Conservation (phyloP, 192 early-diverging fungal genomes). For the Backusella macrospora region DNA sequence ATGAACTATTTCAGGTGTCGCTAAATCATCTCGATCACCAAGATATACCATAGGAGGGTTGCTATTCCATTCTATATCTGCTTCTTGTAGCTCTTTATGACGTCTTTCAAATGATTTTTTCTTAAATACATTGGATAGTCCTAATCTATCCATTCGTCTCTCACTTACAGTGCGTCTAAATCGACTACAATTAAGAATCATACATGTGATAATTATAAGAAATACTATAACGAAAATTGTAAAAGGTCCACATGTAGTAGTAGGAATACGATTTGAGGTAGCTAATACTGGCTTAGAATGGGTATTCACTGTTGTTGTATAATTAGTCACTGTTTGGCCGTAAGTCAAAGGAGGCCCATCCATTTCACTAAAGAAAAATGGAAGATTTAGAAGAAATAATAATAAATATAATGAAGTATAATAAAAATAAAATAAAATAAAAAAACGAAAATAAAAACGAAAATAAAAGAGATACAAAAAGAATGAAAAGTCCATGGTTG, state of each 20-base stretch:
- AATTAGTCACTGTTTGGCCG: slow-evolving; percentile 1
- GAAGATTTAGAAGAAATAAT: neutral
- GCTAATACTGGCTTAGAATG: slow-evolving; percentile 5
- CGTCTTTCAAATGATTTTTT: slow-evolving; percentile 12
- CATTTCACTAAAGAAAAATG: neutral
- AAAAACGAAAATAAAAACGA: neutral
- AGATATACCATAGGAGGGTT: neutral
- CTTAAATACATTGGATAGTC: neutral
- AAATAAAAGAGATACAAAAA: slow-evolving; percentile 7
- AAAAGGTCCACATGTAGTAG: slow-evolving; percentile 4
- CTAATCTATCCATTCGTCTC: slow-evolving; percentile 17
- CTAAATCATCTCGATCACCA: neutral
- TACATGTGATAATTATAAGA: slow-evolving; percentile 15
- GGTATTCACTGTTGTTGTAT: neutral
- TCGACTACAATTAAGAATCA: slow-evolving; percentile 19
- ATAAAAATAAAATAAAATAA: neutral
- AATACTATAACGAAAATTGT: neutral
- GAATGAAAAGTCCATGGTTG: slow-evolving; percentile 8
- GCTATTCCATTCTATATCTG: slow-evolving; percentile 9
- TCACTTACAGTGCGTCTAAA: neutral
- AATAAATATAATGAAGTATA: neutral
- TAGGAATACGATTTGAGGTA: slow-evolving; percentile 7
- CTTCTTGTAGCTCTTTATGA: slow-evolving; percentile 20
- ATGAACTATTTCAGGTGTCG: slow-evolving; percentile 2
- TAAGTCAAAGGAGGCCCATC: slow-evolving; percentile 12